A percentile compares a stretch with the other conserved stretches of the same genome.
phyloP scores from a whole-genome alignment of 78 protist species.

The Dictyostelium intermedium region DNA sequence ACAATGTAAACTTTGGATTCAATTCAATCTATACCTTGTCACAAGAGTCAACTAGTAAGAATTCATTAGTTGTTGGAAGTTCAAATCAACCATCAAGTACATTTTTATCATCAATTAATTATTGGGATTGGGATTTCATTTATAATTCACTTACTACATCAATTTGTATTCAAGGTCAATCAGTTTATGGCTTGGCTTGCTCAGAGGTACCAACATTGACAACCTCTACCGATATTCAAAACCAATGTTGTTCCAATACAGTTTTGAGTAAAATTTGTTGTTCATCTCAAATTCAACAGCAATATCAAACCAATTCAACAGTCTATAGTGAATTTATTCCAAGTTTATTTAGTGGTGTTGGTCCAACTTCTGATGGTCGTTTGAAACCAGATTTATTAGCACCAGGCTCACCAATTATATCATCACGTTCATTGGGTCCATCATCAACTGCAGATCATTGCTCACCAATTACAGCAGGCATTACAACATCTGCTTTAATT shows the following conservation, averaged over 20 bases:
- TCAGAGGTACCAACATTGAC: not conserved
- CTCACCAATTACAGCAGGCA: not conserved
- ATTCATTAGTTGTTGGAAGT: conserved; percentile 28
- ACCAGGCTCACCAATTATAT: conserved; percentile 37
- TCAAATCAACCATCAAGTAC: not conserved
- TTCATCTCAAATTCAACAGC: not conserved
- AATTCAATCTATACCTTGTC: not conserved
- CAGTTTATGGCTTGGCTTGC: not conserved
- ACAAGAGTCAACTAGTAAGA: conserved; percentile 22
- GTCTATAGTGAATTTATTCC: not conserved
- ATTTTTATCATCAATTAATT: not conserved
- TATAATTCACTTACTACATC: not conserved
- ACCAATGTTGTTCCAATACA: not conserved
- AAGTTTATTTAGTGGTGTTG: conserved; percentile 6
- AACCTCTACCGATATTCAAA: not conserved
- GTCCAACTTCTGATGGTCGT: conserved; percentile 62
- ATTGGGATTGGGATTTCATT: conserved; percentile 18
- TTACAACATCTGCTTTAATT: not conserved
- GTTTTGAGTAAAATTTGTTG: not conserved
- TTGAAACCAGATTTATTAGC: conserved; percentile 66
- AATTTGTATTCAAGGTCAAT: not conserved
- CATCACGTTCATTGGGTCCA: conserved; percentile 11
- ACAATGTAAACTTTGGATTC: not conserved
- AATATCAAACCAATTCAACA: not conserved
- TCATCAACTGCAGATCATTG: conserved; percentile 6